Evolutionary conservation across 768 basidiomycete genomes (phyloP), one percentile per base, ranked within the genome.

Genomic region (Heimioporus sp.): DNA sequence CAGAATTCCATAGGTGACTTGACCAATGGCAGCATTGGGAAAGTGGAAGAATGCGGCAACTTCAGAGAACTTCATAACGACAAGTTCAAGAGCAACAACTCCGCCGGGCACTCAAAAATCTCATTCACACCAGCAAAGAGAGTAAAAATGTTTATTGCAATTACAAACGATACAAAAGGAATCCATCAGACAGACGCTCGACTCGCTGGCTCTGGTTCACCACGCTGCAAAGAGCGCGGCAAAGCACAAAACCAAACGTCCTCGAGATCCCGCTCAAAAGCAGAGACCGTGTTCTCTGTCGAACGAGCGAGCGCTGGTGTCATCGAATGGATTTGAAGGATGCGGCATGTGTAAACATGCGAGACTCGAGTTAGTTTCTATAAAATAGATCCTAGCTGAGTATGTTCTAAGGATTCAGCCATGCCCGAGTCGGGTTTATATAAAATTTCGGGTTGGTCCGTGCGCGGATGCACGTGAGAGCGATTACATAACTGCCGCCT

Each of bases 321-420:
- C 83, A 85, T 85, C 83, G 79, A 80, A 70, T 80, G 81, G 79
- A 84, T 76, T 77, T 81, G 78, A 83, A 81, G 76, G 72, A 78
- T 79, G 79, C 66, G 82, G 82, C 83, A 85, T 82, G 81, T 77
- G 75, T 83, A 82, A 82, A 83, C 81, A 83, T 85, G 83, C 83
- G 79, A 83, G 81, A 85, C 81, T 82, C 82, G 80, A 71, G 83
- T 83, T 80, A 83, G 82, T 81, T 81, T 80, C 83, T 85, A 81
- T 83, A 82, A 65, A 84, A 85, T 80, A 85, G 82, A 85, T 84
- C 82, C 82, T 85, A 81, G 79, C 80, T 81, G 83, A 84, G 83
- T 85, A 84, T 84, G 82, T 82, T 84, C 83, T 85, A 58, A 73
- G 64, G 80, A 73, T 67, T 63, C 60, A 60, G 13, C 35, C 0